Evolutionary conservation across 345 rosid species (phyloP), one percentile per base, ranked within the genome.

Genomic region (Salix koriyanagi): DNA sequence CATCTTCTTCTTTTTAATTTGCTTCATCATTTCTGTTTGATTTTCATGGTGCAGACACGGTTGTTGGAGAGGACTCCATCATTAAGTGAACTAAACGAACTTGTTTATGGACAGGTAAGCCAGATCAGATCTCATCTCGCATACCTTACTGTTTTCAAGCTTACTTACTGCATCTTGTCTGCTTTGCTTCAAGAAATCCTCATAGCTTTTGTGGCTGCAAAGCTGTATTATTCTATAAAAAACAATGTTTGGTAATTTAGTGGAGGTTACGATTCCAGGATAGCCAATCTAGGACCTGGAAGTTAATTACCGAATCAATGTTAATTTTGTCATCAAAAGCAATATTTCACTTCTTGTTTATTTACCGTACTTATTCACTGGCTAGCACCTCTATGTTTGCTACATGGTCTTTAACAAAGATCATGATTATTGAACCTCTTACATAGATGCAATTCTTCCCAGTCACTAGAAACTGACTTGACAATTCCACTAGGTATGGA

Each of bases 71-170:
- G 92, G 85, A 90, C 93, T 32, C 97, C 99, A 15, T 96, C 98
- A 65, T 89, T 96, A 30, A 93, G 97, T 86, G 99, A 96, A 80
- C 85, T 96, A 81, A 96, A 93, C 78, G 98, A 89, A 79, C 88
- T 96, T 85, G 88, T 96, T 69, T 96, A 91, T 77, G 98, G 99
- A 74, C 98, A 96, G 99, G 99, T 95, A 83, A 71, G 77, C 26
- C 37, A 74, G 79, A 64, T 66, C 56, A 69, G 37, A 37, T 12
- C 21, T 25, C 42, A 32, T 5, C 64, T 75, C 36, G 21, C 32
- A 37, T 42, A 4, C 44, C 4, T 23, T 19, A 58, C 9, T 61
- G 32, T 28, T 61, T 9, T 32, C 26, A 50, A 10, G 41, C 50
- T 7, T 61, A 2, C 69, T 28, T 44, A 42, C 3, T 19, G 5